Evolutionary conservation across 2,329 filamentous ascomycete species (phyloP), one percentile per base, ranked within the genome.

Genomic region (Biscogniauxia sp.): DNA sequence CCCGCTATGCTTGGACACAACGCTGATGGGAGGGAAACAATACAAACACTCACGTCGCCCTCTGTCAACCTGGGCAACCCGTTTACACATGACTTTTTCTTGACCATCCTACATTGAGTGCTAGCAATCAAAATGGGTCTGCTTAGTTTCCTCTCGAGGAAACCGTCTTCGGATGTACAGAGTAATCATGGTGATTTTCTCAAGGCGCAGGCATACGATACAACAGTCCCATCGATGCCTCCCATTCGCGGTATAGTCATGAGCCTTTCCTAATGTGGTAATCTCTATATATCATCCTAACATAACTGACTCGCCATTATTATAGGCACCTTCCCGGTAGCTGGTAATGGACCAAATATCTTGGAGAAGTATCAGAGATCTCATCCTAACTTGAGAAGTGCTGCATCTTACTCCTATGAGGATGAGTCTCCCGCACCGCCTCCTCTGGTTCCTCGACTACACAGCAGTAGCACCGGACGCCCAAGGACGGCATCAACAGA

Each of bases 271-370:
- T 51, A 62, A 64, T 64, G 52, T 51, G 64, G 64, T 58, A 64
- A 66, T 61, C 20, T 59, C 19, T 61, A 62, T 62, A 57, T 63
- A 37, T 59, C 59, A 37, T 60, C 59, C 67, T 60, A 55, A 60
- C 57, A 55, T 60, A 37, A 55, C 64, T 70, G 55, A 69, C 65
- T 58, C 51, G 54, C 61, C 20, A 58, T 20, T 55, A 54, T 66
- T 37, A 58, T 32, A 77, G 80, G 77, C 49, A 74, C 73, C 5
- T 76, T 76, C 59, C 76, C 78, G 2, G 73, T 79, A 32, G 68
- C 73, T 20, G 77, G 77, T 41, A 80, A 79, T 68, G 78, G 77
- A 4, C 69, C 71, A 20, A 76, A 71, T 57, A 68, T 76, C 20
- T 62, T 77, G 55, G 74, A 77, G 54, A 67, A 71, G 51, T 70